These are phyloP conservation scores for Cladosporium velox DNA, from an alignment of 2,329 filamentous ascomycete genomes.

Conservation along the genomic window DNA sequence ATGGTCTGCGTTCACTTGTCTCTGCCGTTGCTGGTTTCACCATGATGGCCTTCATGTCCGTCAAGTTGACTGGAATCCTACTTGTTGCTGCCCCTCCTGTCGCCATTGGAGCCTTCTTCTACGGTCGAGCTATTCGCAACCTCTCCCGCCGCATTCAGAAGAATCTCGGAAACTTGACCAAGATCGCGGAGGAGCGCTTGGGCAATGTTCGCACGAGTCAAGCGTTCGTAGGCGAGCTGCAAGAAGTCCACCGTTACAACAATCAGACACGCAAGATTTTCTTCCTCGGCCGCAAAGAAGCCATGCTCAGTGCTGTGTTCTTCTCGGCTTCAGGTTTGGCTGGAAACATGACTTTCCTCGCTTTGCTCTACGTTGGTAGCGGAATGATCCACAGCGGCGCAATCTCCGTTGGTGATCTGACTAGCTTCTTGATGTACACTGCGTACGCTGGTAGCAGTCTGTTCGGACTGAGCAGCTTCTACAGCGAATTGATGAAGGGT, in stretches of 20 bases:
- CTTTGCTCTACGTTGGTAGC: slow-evolving; percentile 85
- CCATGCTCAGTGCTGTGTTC: slow-evolving; percentile 85
- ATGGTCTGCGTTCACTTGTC: slow-evolving; percentile 87
- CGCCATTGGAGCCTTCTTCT: slow-evolving; percentile 86
- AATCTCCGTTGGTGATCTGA: slow-evolving; percentile 88
- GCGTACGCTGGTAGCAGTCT: slow-evolving; percentile 83
- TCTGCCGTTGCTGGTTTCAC: slow-evolving; percentile 86
- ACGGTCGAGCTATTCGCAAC: slow-evolving; percentile 84
- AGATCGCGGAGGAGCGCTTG: slow-evolving; percentile 96
- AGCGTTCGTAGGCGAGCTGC: slow-evolving; percentile 89
- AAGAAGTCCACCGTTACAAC: slow-evolving; percentile 90
- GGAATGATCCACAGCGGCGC: slow-evolving; percentile 83
- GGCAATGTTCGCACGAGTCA: slow-evolving; percentile 97
- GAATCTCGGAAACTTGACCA: slow-evolving; percentile 87
- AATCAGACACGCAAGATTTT: slow-evolving; percentile 91
- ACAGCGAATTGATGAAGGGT: slow-evolving; percentile 98
- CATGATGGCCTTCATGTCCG: slow-evolving; percentile 94
- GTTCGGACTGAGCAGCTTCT: slow-evolving; percentile 93
- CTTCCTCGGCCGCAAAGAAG: slow-evolving; percentile 80
- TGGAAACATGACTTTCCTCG: slow-evolving; percentile 94
- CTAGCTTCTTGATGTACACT: slow-evolving; percentile 98
- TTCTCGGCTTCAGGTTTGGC: slow-evolving; percentile 85
- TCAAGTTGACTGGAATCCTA: slow-evolving; percentile 85
- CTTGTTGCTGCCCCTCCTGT: slow-evolving; percentile 87
- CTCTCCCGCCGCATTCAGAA: slow-evolving; percentile 91